Conservation (phyloP, 1,284 basidiomycete genomes). For the Anthracocystis panici-leucophaei region DNA sequence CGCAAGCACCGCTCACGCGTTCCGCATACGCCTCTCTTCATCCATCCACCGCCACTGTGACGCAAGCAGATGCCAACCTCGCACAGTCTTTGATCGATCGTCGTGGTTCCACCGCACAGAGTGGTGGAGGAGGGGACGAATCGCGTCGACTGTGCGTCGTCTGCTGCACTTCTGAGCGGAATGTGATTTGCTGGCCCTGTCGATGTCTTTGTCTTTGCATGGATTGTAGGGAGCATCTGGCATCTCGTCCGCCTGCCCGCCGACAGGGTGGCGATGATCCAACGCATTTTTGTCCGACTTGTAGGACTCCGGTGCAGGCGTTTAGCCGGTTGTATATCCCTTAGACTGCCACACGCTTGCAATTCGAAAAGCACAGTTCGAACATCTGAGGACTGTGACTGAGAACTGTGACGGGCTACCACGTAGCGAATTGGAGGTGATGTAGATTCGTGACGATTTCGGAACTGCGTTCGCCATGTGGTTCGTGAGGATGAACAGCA, state of each 20-base stretch:
- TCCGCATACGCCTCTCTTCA: conserved; percentile 30
- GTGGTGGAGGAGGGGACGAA: conserved; percentile 14
- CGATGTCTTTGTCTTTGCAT: conserved; percentile 67
- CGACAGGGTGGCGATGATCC: conserved; percentile 8
- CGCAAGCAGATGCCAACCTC: conserved; percentile 19
- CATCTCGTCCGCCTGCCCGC: conserved; percentile 47
- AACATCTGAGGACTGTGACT: too few species aligned
- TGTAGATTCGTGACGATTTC: too few species aligned
- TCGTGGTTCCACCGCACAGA: not conserved
- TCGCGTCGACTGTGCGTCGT: conserved; percentile 37
- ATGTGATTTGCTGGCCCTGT: conserved; percentile 67
- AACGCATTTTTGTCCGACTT: conserved; percentile 58
- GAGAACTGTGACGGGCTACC: too few species aligned
- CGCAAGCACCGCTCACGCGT: conserved; percentile 49
- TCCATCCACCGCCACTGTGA: conserved; percentile 1
- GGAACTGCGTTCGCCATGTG: too few species aligned
- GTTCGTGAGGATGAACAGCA: too few species aligned
- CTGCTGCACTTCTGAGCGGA: conserved; percentile 52
- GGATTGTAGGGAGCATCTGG: conserved; percentile 61
- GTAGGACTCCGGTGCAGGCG: conserved; percentile 58
- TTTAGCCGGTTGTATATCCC: conserved; percentile 60
- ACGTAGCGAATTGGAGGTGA: too few species aligned
- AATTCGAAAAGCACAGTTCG: too few species aligned
- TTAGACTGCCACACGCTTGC: conserved; percentile 15
- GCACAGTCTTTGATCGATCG: conserved; percentile 24